Percentiles rank a stretch among this genome's conserved stretches.
These are phyloP conservation scores for Sclerotinia spermophila DNA, from an alignment of 2,329 filamentous ascomycete species.

Conservation along the genomic window DNA sequence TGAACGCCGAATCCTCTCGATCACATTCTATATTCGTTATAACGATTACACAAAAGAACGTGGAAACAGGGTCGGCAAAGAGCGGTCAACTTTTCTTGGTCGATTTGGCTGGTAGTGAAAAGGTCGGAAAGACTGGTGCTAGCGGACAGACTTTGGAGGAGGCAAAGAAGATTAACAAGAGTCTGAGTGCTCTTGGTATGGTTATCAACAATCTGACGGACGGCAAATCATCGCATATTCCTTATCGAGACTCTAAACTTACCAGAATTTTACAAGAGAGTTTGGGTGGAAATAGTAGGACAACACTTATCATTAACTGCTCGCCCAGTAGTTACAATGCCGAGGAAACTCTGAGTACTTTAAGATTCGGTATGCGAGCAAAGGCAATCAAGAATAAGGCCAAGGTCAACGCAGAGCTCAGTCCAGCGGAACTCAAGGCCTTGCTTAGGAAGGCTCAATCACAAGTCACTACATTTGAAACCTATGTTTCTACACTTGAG, in stretches of 20 bases:
- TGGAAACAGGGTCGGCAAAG: conserved; percentile 93
- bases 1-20: conserved; percentile 97
- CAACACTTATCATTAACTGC: conserved; percentile 98
- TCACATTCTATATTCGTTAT: conserved; percentile 98
- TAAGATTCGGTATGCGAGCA: conserved; percentile 91
- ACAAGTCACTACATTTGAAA: conserved; percentile 84
- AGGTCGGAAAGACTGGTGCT: conserved; percentile 96
- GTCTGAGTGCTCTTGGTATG: conserved; percentile 95
- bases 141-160: conserved; percentile 97
- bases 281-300: conserved; percentile 93
- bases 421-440: conserved; percentile 88
- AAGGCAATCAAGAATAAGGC: conserved; percentile 99
- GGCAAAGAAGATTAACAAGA: conserved; percentile 99
- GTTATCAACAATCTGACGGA: conserved; percentile 97
- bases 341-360: conserved; percentile 84
- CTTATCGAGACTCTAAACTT: conserved; percentile 96
- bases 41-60: conserved; percentile 95
- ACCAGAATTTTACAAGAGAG: conserved; percentile 97
- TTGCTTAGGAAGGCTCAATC: conserved; percentile 89
- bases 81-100: conserved; percentile 96
- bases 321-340: conserved; percentile 99
- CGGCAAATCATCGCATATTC: conserved; percentile 92
- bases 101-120: conserved; percentile 96
- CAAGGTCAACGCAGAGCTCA: conserved; percentile 98
- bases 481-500: conserved; percentile 79